Evolutionary conservation across 176 grass and related monocot genomes (phyloP).

Genomic region (Oryza officinalis): DNA sequence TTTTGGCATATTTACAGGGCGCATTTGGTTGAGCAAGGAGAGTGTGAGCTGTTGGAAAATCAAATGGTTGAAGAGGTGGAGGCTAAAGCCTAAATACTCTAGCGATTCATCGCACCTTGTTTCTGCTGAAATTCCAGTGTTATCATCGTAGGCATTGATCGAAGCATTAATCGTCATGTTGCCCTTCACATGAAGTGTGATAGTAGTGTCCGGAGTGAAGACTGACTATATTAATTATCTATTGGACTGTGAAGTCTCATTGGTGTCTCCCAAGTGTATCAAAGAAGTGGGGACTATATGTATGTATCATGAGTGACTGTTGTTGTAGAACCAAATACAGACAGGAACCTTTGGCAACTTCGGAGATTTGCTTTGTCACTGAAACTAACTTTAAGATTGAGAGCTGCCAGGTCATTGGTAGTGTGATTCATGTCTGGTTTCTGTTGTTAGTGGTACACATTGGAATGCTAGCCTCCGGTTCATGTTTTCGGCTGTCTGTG

Average conservation of each 20-base stretch:
- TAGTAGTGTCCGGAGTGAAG: neutral
- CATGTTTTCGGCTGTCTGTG: too few species aligned
- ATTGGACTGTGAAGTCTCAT: conserved; percentile 8
- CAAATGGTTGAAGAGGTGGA: conserved; percentile 36
- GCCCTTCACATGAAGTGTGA: conserved; percentile 1
- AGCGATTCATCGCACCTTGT: conserved; percentile 1
- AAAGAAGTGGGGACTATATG: neutral
- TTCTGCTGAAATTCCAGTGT: neutral
- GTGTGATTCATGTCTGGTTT: neutral
- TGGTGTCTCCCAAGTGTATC: conserved; percentile 26
- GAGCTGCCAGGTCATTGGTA: neutral
- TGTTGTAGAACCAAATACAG: conserved; percentile 12
- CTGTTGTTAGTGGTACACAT: neutral
- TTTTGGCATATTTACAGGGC: conserved; percentile 48
- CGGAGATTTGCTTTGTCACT: neutral
- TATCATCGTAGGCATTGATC: neutral
- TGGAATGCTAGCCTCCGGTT: too few species aligned
- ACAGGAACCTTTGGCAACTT: conserved; percentile 15
- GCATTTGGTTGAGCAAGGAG: conserved; percentile 65
- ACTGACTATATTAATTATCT: conserved; percentile 4
- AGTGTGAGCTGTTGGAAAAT: conserved; percentile 53
- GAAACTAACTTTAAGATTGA: neutral
- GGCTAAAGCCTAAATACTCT: conserved; percentile 6
- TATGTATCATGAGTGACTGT: conserved; percentile 22
- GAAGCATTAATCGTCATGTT: neutral